Percentiles rank a stretch among this genome's conserved stretches.
Conservation (phyloP, 1,284 basidiomycete genomes). For the Trichosporon inkin region DNA sequence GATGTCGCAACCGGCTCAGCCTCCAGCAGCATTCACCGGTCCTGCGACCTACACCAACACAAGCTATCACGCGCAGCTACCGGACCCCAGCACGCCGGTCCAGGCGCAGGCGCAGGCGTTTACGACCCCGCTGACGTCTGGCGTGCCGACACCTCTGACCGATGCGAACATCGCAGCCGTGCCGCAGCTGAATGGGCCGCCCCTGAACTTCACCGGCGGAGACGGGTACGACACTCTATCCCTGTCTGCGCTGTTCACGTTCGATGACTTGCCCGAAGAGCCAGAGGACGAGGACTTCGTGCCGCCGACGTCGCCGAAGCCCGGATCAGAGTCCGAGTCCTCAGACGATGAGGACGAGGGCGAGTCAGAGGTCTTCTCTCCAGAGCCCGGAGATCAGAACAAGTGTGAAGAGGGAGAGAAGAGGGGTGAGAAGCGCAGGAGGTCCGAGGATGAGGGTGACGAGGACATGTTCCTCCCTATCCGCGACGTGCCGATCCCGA, state of each 20-base stretch:
- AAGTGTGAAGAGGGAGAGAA: neutral
- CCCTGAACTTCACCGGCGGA: conserved; percentile 8
- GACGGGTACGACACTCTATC: conserved; percentile 21
- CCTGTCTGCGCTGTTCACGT: conserved; percentile 17
- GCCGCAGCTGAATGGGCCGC: neutral
- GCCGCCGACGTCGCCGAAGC: conserved; percentile 22
- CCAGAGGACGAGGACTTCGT: conserved; percentile 22
- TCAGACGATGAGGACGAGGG: conserved; percentile 16
- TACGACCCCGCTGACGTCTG: neutral
- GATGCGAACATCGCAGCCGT: neutral
- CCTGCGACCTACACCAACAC: too few species aligned
- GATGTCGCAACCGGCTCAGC: too few species aligned
- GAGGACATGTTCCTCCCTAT: conserved; percentile 42
- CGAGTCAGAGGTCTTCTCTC: conserved; percentile 8
- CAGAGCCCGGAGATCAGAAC: too few species aligned
- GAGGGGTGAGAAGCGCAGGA: neutral
- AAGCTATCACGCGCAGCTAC: neutral
- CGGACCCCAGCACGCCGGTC: neutral
- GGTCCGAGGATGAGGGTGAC: conserved; percentile 54
- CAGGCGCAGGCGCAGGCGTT: neutral
- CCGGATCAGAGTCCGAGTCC: conserved; percentile 2
- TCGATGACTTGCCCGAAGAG: conserved; percentile 18
- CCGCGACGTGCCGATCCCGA: conserved; percentile 36
- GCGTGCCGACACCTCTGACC: neutral
- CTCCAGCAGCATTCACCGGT: too few species aligned